A percentile compares a stretch with the other conserved stretches of the same genome.
Conservation (phyloP, 2,329 filamentous ascomycete genomes). For the Capronia coronata region DNA sequence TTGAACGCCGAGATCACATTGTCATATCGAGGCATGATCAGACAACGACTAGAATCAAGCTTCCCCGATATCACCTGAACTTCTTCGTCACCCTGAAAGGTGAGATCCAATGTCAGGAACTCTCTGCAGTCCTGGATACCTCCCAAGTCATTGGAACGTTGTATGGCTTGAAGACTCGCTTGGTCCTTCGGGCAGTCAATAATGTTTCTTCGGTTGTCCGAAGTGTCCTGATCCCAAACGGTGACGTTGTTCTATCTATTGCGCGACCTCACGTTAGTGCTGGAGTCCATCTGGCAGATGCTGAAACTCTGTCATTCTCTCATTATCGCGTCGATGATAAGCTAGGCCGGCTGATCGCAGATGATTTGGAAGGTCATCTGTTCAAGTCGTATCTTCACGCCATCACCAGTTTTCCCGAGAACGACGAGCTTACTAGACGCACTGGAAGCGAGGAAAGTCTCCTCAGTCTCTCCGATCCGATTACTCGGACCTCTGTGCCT, state of each 20-base stretch:
- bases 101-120: conserved; percentile 16
- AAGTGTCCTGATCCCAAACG: conserved; percentile 30
- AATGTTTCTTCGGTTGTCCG: conserved; percentile 7
- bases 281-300: conserved; percentile 11
- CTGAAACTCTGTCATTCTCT: conserved; percentile 19
- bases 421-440: conserved; percentile 33
- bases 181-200: conserved; percentile 39
- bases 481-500: conserved; percentile 7
- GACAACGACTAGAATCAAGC: conserved; percentile 31
- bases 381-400: conserved; percentile 36
- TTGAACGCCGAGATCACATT: conserved; percentile 37
- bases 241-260: conserved; percentile 14
- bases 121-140: conserved; percentile 36
- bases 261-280: conserved; percentile 22
- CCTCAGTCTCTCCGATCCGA: conserved; percentile 25
- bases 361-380: conserved; percentile 22
- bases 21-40: conserved; percentile 32
- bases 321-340: conserved; percentile 28
- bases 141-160: conserved; percentile 45
- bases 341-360: conserved; percentile 24
- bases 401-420: conserved; percentile 33
- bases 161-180: conserved; percentile 45
- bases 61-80: conserved; percentile 45
- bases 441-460: conserved; percentile 33
- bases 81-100: conserved; percentile 37